Evolutionary conservation across 192 early-diverging fungal species (phyloP).

Genomic region (Umbelopsis vinacea): DNA sequence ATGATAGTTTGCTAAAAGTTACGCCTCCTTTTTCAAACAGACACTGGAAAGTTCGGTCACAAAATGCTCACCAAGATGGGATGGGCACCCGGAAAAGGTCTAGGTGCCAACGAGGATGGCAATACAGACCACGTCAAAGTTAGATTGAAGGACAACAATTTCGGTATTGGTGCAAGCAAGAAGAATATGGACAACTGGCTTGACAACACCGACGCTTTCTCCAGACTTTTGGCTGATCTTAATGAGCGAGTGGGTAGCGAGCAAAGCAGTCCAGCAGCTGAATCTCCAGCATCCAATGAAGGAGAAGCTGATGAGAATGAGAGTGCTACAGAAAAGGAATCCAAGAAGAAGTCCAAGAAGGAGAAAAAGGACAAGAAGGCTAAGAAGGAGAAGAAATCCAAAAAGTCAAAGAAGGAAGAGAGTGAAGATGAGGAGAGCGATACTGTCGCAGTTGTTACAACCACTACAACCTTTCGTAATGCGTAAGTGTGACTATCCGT

Average conservation of each 20-base stretch:
- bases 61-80: conserved; percentile 96
- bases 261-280: conserved; percentile 32
- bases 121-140: conserved; percentile 85
- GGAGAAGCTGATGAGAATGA: conserved; percentile 39
- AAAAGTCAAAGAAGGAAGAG: conserved; percentile 37
- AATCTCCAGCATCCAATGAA: conserved; percentile 21
- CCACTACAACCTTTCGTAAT: conserved; percentile 45
- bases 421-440: conserved; percentile 38
- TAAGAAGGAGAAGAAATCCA: conserved; percentile 49
- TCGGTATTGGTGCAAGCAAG: conserved; percentile 90
- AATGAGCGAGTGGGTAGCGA: conserved; percentile 61
- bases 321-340: conserved; percentile 41
- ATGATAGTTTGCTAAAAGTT: no score
- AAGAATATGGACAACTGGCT: conserved; percentile 94
- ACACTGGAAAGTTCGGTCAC: conserved; percentile 85
- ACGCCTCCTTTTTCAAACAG: conserved; percentile 37
- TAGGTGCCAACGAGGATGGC: conserved; percentile 90
- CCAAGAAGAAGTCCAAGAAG: conserved; percentile 39
- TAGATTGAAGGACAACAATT: conserved; percentile 80
- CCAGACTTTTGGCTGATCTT: conserved; percentile 76
- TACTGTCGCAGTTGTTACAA: conserved; percentile 28
- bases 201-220: conserved; percentile 88
- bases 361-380: conserved; percentile 41
- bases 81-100: conserved; percentile 91
- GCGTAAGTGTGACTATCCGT: conserved; percentile 44